Percentiles rank a stretch among this genome's conserved stretches.
phyloP scores from a whole-genome alignment of 805 yeast genomes.

The Wickerhamiella alocasiicola region DNA sequence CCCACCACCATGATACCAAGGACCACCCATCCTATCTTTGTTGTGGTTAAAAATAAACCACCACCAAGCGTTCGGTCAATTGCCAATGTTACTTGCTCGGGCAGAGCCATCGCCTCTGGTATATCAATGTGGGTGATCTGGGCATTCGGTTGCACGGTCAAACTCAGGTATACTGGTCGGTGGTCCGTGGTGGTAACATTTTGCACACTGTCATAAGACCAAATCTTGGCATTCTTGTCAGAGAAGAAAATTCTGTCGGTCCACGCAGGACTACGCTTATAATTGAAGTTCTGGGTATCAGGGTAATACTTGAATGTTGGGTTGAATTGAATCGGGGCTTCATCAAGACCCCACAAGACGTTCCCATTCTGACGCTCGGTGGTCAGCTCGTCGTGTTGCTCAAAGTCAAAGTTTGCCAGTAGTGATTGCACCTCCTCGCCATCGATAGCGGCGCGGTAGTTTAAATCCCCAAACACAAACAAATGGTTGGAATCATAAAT shows the following conservation, averaged over 20 bases:
- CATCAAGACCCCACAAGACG: slow-evolving; percentile 52
- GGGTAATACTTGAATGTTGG: slow-evolving; percentile 67
- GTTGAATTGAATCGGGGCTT: slow-evolving; percentile 49
- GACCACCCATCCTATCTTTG: slow-evolving; percentile 8
- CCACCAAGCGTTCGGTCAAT: slow-evolving; percentile 1
- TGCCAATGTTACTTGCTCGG: neutral
- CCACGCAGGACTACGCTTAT: slow-evolving; percentile 70
- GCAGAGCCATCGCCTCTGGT: neutral
- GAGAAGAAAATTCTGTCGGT: slow-evolving; percentile 71
- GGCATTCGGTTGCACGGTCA: slow-evolving; percentile 33
- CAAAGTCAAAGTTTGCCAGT: slow-evolving; percentile 18
- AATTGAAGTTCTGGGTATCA: slow-evolving; percentile 39
- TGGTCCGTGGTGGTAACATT: slow-evolving; percentile 57
- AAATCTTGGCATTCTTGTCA: slow-evolving; percentile 31
- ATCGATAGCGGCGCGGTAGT: slow-evolving; percentile 46
- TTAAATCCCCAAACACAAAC: slow-evolving; percentile 75
- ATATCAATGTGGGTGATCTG: neutral
- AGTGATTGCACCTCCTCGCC: neutral
- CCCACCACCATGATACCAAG: slow-evolving; percentile 1
- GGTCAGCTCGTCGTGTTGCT: slow-evolving; percentile 40
- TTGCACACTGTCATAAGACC: slow-evolving; percentile 39
- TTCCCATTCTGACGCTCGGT: slow-evolving; percentile 32
- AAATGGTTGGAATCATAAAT: slow-evolving; percentile 34
- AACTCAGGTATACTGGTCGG: slow-evolving; percentile 52
- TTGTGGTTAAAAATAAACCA: slow-evolving; percentile 6